Evolutionary conservation across 2,329 filamentous ascomycete genomes (phyloP), one percentile per base, ranked within the genome.

Genomic region (Hypoxylon sp.): DNA sequence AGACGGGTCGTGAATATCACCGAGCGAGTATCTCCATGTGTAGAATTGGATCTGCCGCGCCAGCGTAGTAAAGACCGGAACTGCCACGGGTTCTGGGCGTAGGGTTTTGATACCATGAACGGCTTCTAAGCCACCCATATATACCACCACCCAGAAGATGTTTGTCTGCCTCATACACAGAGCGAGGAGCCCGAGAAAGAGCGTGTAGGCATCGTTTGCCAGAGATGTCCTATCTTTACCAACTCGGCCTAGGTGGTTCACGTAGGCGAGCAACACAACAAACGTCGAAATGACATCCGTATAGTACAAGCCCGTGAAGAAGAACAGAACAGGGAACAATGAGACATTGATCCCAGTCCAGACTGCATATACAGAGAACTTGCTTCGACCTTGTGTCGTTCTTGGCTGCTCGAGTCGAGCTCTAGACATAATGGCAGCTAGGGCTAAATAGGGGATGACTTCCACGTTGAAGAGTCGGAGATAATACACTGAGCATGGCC

Each of bases 261-360:
- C 82, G 75, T 94, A 96, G 0, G 89, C 88, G 1, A 89, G 78
- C 7, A 98, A 81, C 0, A 98, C 93, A 1, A 89, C 85, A 6
- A 92, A 83, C 0, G 94, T 92, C 0, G 95, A 97, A 55, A 92
- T 85, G 2, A 98, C 87, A 79, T 99, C 96, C 0, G 96, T 99
- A 79, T 99, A 99, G 79, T 97, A 99, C 6, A 99, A 83, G 0
- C 89, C 94, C 0, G 93, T 96, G 80, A 99, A 99, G 85, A 99
- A 99, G 84, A 97, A 98, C 0, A 99, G 79, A 0, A 94, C 88
- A 0, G 96, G 96, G 69, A 98, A 98, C 0, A 97, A 83, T 17
- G 89, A 89, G 44, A 97, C 88, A 72, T 98, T 97, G 72, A 96
- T 76, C 2, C 91, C 92, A 0, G 88, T 89, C 72, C 93, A 88